These are phyloP conservation scores for Blastocystis sp. DNA, from an alignment of 352 stramenopile species.

Conservation along the genomic window DNA sequence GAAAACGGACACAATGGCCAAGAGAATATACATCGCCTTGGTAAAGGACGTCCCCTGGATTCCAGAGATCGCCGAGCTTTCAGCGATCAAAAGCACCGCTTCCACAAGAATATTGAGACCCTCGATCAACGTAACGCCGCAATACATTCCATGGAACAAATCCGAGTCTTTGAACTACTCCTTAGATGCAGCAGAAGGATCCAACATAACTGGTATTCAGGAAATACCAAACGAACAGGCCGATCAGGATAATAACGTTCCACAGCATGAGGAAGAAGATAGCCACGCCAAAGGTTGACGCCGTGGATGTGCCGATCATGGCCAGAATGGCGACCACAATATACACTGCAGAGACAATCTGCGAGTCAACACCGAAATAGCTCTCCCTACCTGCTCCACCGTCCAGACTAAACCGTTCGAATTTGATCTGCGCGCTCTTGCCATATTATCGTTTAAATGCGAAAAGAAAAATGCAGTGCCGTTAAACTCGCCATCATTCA, in stretches of 20 bases:
- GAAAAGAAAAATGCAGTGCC: not conserved
- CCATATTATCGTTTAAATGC: not conserved
- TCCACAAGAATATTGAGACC: conserved; percentile 20
- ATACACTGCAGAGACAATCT: conserved; percentile 22
- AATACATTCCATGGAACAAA: conserved; percentile 50
- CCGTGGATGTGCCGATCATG: not conserved
- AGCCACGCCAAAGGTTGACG: conserved; percentile 34
- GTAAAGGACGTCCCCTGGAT: not conserved
- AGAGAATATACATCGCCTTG: not conserved
- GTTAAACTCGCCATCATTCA: too few species aligned
- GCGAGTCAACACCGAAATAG: not conserved
- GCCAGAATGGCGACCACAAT: conserved; percentile 12
- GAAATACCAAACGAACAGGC: conserved; percentile 33
- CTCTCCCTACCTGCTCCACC: not conserved
- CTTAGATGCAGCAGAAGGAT: not conserved
- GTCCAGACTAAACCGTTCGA: not conserved
- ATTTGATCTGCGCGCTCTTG: not conserved
- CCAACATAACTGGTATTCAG: not conserved
- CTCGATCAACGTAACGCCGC: conserved; percentile 19
- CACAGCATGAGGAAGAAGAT: conserved; percentile 42
- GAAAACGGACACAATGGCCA: conserved; percentile 6
- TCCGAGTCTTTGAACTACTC: conserved; percentile 22
- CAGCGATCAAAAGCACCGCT: conserved; percentile 10
- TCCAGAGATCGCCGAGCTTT: not conserved
- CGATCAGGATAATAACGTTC: conserved; percentile 38